These are phyloP conservation scores for Alternaria dauci DNA, from an alignment of 2,329 filamentous ascomycete genomes.

Conservation along the genomic window DNA sequence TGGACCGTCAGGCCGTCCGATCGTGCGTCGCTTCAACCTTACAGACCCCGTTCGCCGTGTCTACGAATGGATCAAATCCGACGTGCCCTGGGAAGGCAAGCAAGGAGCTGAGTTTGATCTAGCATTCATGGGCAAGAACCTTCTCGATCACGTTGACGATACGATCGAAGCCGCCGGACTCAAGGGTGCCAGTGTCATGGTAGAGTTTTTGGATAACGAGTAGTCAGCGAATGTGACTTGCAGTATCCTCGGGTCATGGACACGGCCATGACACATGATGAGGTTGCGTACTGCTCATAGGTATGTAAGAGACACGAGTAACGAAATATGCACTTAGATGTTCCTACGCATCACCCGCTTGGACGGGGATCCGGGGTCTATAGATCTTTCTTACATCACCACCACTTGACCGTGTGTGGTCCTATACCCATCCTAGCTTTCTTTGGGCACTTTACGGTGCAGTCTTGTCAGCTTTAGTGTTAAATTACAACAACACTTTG, in stretches of 20 bases:
- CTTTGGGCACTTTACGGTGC: conserved; percentile 9
- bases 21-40: conserved; percentile 85
- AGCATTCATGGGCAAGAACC: conserved; percentile 84
- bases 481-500: not conserved
- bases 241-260: not conserved
- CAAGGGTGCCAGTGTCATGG: conserved; percentile 94
- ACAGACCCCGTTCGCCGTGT: conserved; percentile 80
- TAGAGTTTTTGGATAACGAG: conserved; percentile 72
- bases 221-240: conserved; percentile 1
- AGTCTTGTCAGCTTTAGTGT: conserved; percentile 2
- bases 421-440: conserved; percentile 22
- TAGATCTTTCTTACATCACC: conserved; percentile 17
- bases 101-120: conserved; percentile 83
- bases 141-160: conserved; percentile 76
- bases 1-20: conserved; percentile 75
- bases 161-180: conserved; percentile 83
- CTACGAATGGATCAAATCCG: conserved; percentile 95
- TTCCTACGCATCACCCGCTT: not conserved
- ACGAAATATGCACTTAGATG: conserved; percentile 6
- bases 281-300: not conserved
- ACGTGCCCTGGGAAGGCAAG: conserved; percentile 81
- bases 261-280: not conserved
- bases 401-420: conserved; percentile 10
- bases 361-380: conserved; percentile 6
- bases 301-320: not conserved